Base-by-base conservation (phyloP, 2,329 filamentous ascomycete species). In the Alternaria triticimaculans region DNA sequence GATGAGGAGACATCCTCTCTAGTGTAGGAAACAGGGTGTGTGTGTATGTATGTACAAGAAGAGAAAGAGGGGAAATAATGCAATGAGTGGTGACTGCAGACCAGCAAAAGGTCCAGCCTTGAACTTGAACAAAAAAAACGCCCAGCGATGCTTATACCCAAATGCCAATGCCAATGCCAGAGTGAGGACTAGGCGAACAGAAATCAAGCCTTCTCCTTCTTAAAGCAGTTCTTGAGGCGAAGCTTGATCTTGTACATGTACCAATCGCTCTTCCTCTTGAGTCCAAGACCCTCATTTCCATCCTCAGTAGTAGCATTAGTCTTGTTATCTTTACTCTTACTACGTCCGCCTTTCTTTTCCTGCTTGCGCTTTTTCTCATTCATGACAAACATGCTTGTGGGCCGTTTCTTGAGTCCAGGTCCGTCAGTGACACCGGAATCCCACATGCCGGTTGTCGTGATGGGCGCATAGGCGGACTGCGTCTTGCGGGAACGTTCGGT, bases 391-490 rank as follows among this genome's bases (percentile, higher is more conserved):
- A 79, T 70, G 65, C 78, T 78, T 1, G 76, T 78, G 2, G 76
- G 76, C 18, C 75, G 69, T 15, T 60, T 63, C 56, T 75, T 77
- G n/a, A 76, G 54, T 2, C 73, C 67, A 3, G 69, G 64, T 10
- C 71, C 71, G 8, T 78, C 75, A 0, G 66, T 63, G 9, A 78
- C 72, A 2, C 76, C 76, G 2, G 76, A 80, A 51, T 79, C 78
- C 78, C 78, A 80, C 46, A 80, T 53, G 6, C 77, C 76, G 7
- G 75, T 70, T n/a, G 77, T 79, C 1, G 71, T 73, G 15, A 78
- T 64, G 5, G 77, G 77, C 30, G 77, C 71, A 64, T 75, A 78
- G 0, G 76, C 73, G 3, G 76, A 79, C 28, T 75, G 70, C 2
- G 72, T 69, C 48, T 78, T 78, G 14, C 64, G 63, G 4, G 69